Evolutionary conservation across 805 yeast genomes (phyloP).

Genomic region (Wickerhamiella alocasiicola): DNA sequence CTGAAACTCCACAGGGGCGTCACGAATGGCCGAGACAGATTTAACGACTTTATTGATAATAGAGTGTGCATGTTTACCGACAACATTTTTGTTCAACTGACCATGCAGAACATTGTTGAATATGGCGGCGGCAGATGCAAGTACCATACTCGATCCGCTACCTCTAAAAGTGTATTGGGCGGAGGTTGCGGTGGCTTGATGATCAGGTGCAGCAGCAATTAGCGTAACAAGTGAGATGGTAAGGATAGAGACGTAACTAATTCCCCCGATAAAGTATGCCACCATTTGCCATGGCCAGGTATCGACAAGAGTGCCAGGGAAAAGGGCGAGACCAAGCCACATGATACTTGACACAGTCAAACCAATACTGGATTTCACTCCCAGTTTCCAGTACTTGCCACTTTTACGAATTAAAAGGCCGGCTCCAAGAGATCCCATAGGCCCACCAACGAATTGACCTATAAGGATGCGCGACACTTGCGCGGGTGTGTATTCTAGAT

Average conservation of each 20-base stretch:
- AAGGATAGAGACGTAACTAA: constrained; percentile 52
- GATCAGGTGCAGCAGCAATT: constrained; percentile 48
- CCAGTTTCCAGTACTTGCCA: constrained; percentile 47
- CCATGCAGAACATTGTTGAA: constrained; percentile 40
- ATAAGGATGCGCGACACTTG: constrained; percentile 51
- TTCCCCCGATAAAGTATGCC: constrained; percentile 38
- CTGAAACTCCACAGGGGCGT: constrained; percentile 36
- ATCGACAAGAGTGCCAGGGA: constrained; percentile 40
- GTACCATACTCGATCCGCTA: constrained; percentile 77
- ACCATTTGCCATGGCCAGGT: constrained; percentile 40
- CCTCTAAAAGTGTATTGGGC: constrained; percentile 82
- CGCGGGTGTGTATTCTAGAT: constrained; percentile 53
- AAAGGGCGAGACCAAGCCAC: constrained; percentile 23
- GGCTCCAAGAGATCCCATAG: constrained; percentile 51
- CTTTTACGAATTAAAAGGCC: constrained; percentile 58
- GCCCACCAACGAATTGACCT: constrained; percentile 51
- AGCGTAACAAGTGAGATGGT: constrained; percentile 64
- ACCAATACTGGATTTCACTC: constrained; percentile 33
- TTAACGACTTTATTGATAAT: constrained; percentile 34
- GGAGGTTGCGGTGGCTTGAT: constrained; percentile 82
- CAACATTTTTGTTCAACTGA: constrained; percentile 24
- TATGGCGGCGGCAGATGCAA: constrained; percentile 55
- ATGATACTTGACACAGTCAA: constrained; percentile 37
- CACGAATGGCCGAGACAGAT: constrained; percentile 38
- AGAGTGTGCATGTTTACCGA: constrained; percentile 35